Base-by-base conservation (phyloP, 2,329 filamentous ascomycete genomes). In the Cladosporium sp. region DNA sequence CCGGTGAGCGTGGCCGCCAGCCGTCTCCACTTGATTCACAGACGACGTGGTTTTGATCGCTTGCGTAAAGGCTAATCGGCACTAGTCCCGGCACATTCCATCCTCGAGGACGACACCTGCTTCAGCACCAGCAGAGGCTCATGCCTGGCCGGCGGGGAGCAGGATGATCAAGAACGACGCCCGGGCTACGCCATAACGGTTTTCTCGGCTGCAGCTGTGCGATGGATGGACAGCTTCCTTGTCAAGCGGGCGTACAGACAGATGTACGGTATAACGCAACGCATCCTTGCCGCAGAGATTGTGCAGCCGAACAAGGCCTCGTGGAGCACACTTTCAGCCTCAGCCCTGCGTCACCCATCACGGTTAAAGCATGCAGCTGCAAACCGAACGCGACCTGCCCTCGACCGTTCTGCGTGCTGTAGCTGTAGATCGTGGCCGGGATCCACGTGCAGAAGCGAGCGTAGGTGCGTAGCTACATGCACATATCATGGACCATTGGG, bases 51-150 rank as follows among this genome's bases (percentile, higher is more conserved):
- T 62, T 52, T 36, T 34, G 47, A 47, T 64, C 61, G 61, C 61
- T 64, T 64, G 61, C 61, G 51, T 52, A 64, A 64, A 64, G 61
- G 61, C 61, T 64, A 64, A 64, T 57, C 36, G 26, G 36, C 61
- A 64, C 61, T 64, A 64, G 51, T 26, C 44, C 44, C 61, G 51
- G 61, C 51, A 64, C 60, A 34, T 63, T 49, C 60, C 60, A 63
- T 63, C 28, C 52, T 32, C 15, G 18, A 32, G 18, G 52, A 55
- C 52, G 52, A 55, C 52, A 55, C 10, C 52, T 55, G 51, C 51
- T 47, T 24, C 51, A 32, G 15, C 6, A 10, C 51, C 15, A 30
- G 15, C 14, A n/a, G 52, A 34, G 28, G 18, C 32, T 38, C n/a
- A 24, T 58, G 21, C 34, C 32, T 34, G 32, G 30, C 55, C 30